A percentile compares a stretch with the other conserved stretches of the same genome.
Conservation (phyloP, 768 basidiomycete species). For the Boletus vermiculosoides region DNA sequence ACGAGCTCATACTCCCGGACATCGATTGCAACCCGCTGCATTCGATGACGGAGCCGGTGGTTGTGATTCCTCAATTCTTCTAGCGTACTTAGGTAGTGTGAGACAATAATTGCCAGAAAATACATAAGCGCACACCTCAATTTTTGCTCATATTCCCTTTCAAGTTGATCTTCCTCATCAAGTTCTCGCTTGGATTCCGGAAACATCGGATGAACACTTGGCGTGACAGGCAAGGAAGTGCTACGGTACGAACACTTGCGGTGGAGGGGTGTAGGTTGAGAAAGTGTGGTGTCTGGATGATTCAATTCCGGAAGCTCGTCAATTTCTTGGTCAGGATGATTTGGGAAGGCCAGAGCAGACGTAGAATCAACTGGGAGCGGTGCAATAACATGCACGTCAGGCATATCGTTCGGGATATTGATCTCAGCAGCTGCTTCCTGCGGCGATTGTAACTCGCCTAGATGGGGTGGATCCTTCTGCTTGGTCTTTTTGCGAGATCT, state of each 20-base stretch:
- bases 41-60: slow-evolving; percentile 61
- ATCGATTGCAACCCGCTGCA: slow-evolving; percentile 61
- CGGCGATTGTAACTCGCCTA: slow-evolving; percentile 22
- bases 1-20: slow-evolving; percentile 66
- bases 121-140: slow-evolving; percentile 18
- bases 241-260: slow-evolving; percentile 27
- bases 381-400: slow-evolving; percentile 1
- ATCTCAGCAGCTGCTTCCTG: slow-evolving; percentile 15
- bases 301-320: background rate
- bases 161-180: slow-evolving; percentile 46
- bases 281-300: background rate
- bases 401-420: slow-evolving; percentile 4
- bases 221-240: slow-evolving; percentile 36
- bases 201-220: slow-evolving; percentile 26
- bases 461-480: slow-evolving; percentile 25
- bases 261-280: background rate
- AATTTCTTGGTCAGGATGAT: slow-evolving; percentile 7
- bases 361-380: slow-evolving; percentile 8
- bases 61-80: slow-evolving; percentile 62
- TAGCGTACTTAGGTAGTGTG: slow-evolving; percentile 46
- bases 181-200: slow-evolving; percentile 39
- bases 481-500: slow-evolving; percentile 5
- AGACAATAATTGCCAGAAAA: background rate
- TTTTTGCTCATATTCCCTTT: slow-evolving; percentile 53
- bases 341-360: background rate